Conservation (phyloP, 441 rosid genomes). For the Populus hybrid region DNA sequence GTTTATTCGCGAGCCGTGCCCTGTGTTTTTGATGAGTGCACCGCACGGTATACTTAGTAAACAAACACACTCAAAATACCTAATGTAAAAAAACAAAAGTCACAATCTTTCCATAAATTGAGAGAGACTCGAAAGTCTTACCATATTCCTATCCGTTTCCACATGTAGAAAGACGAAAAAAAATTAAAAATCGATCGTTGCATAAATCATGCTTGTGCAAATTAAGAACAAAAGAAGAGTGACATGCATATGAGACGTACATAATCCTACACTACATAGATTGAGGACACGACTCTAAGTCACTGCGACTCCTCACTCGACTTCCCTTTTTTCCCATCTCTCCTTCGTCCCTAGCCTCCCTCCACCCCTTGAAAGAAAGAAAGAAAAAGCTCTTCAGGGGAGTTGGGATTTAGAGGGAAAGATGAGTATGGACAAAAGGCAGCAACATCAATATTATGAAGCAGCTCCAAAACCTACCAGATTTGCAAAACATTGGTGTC, state of each 20-base stretch:
- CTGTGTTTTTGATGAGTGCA: no score
- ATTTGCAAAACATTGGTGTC: conserved; percentile 17
- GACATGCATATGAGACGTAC: conserved; percentile 17
- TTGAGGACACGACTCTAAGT: not conserved
- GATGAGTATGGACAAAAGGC: conserved; percentile 15
- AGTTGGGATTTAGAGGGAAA: conserved; percentile 5
- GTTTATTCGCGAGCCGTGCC: no score
- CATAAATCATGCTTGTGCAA: conserved; percentile 46
- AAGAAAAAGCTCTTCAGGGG: conserved; percentile 18
- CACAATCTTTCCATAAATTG: no score
- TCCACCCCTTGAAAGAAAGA: conserved; percentile 15
- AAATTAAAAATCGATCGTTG: conserved; percentile 28
- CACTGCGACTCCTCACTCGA: no score
- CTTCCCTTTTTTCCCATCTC: not conserved
- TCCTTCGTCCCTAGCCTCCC: conserved; percentile 8
- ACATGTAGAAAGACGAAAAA: conserved; percentile 17
- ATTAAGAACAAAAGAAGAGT: not conserved
- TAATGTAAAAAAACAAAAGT: no score
- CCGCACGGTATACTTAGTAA: no score
- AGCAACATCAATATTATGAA: not conserved
- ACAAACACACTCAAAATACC: no score
- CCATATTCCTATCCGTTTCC: not conserved
- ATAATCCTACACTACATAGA: not conserved
- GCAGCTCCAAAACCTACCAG: not conserved
- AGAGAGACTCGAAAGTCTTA: not conserved